A percentile compares a stretch with the other conserved stretches of the same genome.
Evolutionary conservation across 176 grass and related monocot species (phyloP).

Genomic region (Phragmites australis): DNA sequence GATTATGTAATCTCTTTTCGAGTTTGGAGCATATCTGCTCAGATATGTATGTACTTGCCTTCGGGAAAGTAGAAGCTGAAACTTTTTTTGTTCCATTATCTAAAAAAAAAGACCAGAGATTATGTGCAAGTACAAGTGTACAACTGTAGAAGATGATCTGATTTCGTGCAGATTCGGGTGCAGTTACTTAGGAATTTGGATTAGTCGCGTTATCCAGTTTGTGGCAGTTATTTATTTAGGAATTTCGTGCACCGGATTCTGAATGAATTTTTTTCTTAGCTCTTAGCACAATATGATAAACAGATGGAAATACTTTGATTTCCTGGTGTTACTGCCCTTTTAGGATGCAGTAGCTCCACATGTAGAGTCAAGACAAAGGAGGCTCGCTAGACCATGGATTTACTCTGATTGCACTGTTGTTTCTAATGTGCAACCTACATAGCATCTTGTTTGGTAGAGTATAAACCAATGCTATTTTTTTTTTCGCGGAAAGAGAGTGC

Average conservation of each 20-base stretch:
- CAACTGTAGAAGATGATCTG: not conserved
- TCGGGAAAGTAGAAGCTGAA: too few species aligned
- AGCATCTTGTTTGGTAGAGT: not conserved
- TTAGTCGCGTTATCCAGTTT: not conserved
- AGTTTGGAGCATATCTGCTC: too few species aligned
- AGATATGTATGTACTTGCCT: too few species aligned
- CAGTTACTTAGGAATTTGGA: not conserved
- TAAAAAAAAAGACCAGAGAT: too few species aligned
- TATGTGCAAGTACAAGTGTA: too few species aligned
- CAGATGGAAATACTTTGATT: not conserved
- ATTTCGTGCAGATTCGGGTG: not conserved
- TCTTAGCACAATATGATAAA: not conserved
- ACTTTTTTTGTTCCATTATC: too few species aligned
- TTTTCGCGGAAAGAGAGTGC: conserved; percentile 1
- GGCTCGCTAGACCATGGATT: not conserved
- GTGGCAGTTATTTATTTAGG: not conserved
- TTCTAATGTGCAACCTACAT: not conserved
- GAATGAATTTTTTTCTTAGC: not conserved
- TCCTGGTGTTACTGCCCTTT: not conserved
- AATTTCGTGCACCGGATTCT: not conserved
- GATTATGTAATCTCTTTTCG: too few species aligned
- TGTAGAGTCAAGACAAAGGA: not conserved
- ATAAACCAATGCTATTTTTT: not conserved
- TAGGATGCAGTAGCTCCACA: not conserved
- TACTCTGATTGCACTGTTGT: not conserved